Base-by-base conservation (phyloP, 2,329 filamentous ascomycete genomes). In the Calonectria leucothoes region DNA sequence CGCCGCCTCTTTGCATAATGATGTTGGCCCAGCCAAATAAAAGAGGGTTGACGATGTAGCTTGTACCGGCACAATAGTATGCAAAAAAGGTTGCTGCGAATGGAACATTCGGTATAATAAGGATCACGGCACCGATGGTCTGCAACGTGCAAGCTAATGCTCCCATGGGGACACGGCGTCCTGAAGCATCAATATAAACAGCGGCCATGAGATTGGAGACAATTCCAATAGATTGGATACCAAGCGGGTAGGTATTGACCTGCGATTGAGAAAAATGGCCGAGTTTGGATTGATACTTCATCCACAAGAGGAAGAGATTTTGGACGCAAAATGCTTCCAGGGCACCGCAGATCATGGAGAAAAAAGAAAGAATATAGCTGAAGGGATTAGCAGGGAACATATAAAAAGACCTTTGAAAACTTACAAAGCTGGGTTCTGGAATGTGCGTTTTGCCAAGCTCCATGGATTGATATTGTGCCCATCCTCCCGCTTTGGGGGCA, bases 311-410 rank as follows among this genome's bases (percentile, higher is more conserved):
- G 23, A 78, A 80, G 1, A 70, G 72, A n/a, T 78, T 78, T 6
- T 81, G 80, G 4, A 79, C 71, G 0, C 74, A 75, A 27, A 76
- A 82, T 0, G 74, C 78, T 33, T 80, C 78, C 2, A 76, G 71
- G 2, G 71, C 74, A 0, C 79, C 75, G 2, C 75, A 77, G 0
- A 81, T 72, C 0, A 74, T 77, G 0, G 85, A 85, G 75, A 85
- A 87, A 0, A 81, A 66, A 66, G 84, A 84, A 7, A 86, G 78
- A 11, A 87, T 79, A 74, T 86, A 86, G 57, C 84, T 81, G 5
- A 0, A n/a, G 2, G 1, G 4, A 6, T 77, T 20, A 77, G 37
- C 12, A 35, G 12, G 2, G 14, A 6, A 0, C 5, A 2, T 3
- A 11, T 8, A 0, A 5, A 1, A 20, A 29, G 8, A 0, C 14